Base-by-base conservation (phyloP, 768 basidiomycete species). In the Cystobasidium ongulense region DNA sequence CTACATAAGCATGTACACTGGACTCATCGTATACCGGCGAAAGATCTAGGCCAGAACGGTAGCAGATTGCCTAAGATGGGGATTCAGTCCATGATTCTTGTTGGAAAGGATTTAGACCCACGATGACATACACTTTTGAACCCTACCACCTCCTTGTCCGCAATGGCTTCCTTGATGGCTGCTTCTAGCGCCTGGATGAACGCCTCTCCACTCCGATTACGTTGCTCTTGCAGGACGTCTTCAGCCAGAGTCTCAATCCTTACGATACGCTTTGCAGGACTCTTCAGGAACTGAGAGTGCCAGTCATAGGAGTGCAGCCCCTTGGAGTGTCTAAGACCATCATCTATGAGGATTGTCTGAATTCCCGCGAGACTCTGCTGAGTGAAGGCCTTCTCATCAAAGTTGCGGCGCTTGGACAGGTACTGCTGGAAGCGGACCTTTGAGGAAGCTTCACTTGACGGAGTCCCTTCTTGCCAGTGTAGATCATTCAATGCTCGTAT, bases 181-280 rank as follows among this genome's bases (percentile, higher is more conserved):
- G 33, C 27, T 64, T 64, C 63, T 29, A 64, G 25, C 13, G 63
- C 21, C 1, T 35, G 4, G 5, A 64, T n/a, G 63, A 64, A 64
- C 23, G 33, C 31, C 33, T 64, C 63, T 64, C 23, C 38, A 29
- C 38, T 35, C 23, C 21, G 36, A 39, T 64, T 27, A 39, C 5
- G 10, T 25, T 33, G 36, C 31, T 33, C 23, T 13, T 61, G 31
- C 33, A 64, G 63, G 21, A 64, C 23, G n/a, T 64, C 63, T 29
- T 64, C 63, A 5, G 63, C 63, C 63, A 64, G 27, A 39, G 63
- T 64, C 25, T 64, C 63, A 25, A 64, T 64, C 2, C 33, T 11
- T 10, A 64, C 63, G 27, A 64, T 64, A 3, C 63, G 36, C 63
- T 64, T 64, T 36, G 38, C 63, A 4, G 63, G 63, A 39, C 63